Evolutionary conservation across 139 green algal genomes (phyloP).

Genomic region (Chlorella sorokiniana): DNA sequence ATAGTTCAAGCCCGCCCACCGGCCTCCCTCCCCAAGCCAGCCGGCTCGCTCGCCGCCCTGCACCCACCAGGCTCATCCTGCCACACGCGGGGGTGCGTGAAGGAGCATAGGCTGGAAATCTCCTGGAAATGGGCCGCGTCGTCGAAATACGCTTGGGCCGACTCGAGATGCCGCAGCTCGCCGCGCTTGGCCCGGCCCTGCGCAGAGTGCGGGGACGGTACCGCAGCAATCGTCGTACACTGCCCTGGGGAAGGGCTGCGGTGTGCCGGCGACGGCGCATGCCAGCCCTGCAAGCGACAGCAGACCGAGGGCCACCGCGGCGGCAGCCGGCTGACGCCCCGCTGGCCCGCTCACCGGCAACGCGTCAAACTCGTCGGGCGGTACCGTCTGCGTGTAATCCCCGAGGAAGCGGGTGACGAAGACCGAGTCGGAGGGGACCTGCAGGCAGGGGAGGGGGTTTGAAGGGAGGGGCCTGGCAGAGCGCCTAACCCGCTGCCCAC

Average conservation of each 20-base stretch:
- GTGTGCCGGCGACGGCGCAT: neutral
- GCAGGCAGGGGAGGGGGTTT: neutral
- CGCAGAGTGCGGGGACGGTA: neutral
- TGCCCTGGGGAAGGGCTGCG: neutral
- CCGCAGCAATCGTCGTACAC: neutral
- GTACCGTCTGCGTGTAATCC: conserved; percentile 70
- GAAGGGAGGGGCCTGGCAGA: neutral
- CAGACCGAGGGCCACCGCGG: neutral
- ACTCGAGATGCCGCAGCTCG: conserved; percentile 59
- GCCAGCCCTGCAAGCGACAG: neutral
- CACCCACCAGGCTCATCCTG: conserved; percentile 12
- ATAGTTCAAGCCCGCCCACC: too few relatives aligned
- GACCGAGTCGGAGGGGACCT: conserved; percentile 39
- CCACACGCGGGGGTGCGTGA: conserved; percentile 72
- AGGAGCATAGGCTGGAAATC: conserved; percentile 77
- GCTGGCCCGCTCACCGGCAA: conserved; percentile 56
- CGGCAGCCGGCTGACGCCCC: too few relatives aligned
- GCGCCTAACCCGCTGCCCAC: neutral
- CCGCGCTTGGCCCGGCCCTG: conserved; percentile 47
- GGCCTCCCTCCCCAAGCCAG: too few relatives aligned
- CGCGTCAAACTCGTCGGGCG: conserved; percentile 56
- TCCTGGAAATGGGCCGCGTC: conserved; percentile 78
- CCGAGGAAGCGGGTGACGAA: conserved; percentile 82
- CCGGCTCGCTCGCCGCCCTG: neutral
- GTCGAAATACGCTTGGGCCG: conserved; percentile 88